Base-by-base conservation (phyloP, 805 yeast species). In the Barnettozyma salicaria region DNA sequence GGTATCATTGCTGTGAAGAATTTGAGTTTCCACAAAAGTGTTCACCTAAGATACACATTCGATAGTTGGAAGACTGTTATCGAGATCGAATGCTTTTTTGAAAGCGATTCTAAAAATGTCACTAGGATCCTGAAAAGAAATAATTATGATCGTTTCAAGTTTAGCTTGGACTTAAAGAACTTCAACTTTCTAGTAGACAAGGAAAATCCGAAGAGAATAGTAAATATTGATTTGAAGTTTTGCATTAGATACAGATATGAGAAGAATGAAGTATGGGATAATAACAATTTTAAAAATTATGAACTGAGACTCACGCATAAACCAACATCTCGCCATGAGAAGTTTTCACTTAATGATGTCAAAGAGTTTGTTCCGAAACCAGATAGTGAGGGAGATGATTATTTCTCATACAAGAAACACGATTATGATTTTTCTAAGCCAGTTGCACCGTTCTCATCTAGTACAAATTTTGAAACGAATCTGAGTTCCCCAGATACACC, bases 1-100 rank as follows among this genome's bases (percentile, higher is more conserved):
- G 97, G 96, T 2, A 78, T 78, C 36, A 66, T 89, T 31, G 84
- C 90, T 3, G 96, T 84, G 19, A 74, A 76, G 50, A 90, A 89
- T 61, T 37, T 85, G 5, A 67, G 80, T 9, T 89, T 67, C 59
- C 70, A 75, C 24, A 89, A 89, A 58, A 53, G 60, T 19, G 81
- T 90, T 14, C 70, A 75, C 12, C 70, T 84, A 12, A 68, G 88
- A 37, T 89, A 86, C 60, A 76, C 96, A 0, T 65, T 78, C 45
- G 87, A 90, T 56, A 62, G 68, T 50, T 89, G 97, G 97, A 64
- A 63, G 29, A 79, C 94, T 0, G 74, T 79, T 17, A 68, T 76
- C 28, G 90, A 83, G 53, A 72, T 80, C 22, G 77, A 76, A 28
- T 82, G 89, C 4, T 46, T 54, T 4, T 87, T 74, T 60, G 66